These are phyloP conservation scores for Boletales sp. DNA, from an alignment of 768 basidiomycete species.

Conservation along the genomic window DNA sequence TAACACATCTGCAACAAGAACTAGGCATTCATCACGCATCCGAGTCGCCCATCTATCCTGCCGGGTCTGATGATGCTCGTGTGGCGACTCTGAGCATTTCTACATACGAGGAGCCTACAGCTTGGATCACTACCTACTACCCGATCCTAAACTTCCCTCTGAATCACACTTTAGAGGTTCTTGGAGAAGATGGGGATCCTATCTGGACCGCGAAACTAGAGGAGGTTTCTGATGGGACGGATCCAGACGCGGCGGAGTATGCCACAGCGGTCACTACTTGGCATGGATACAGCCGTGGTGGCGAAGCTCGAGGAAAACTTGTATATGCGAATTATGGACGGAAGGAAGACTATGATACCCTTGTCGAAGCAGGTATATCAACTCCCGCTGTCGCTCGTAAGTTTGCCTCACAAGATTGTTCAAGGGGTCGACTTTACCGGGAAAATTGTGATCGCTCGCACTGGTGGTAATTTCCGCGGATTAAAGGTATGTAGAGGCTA, in stretches of 20 bases:
- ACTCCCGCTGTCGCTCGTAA: background rate
- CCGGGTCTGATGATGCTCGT: slow-evolving; percentile 53
- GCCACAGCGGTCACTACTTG: slow-evolving; percentile 58
- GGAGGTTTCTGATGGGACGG: slow-evolving; percentile 63
- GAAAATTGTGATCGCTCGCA: slow-evolving; percentile 76
- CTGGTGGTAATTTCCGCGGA: slow-evolving; percentile 82
- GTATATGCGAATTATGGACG: slow-evolving; percentile 58
- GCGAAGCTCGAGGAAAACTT: slow-evolving; percentile 58
- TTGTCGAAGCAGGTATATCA: slow-evolving; percentile 44
- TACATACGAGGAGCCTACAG: slow-evolving; percentile 37
- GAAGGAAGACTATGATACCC: slow-evolving; percentile 60
- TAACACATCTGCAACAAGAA: slow-evolving; percentile 48
- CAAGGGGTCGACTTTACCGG: slow-evolving; percentile 66
- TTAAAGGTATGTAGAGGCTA: slow-evolving; percentile 58
- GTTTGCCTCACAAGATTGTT: slow-evolving; percentile 1
- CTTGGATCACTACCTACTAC: slow-evolving; percentile 72
- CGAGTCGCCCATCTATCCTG: slow-evolving; percentile 46
- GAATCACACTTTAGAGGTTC: slow-evolving; percentile 50
- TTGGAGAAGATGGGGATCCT: slow-evolving; percentile 46
- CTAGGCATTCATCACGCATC: slow-evolving; percentile 36
- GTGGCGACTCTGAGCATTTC: slow-evolving; percentile 49
- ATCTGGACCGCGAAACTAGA: slow-evolving; percentile 61
- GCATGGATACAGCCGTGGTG: slow-evolving; percentile 68
- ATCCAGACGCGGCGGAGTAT: slow-evolving; percentile 58
- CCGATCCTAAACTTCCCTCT: slow-evolving; percentile 70